Base-by-base conservation (phyloP, 2,329 filamentous ascomycete species). In the Trichoderma arundinaceum region DNA sequence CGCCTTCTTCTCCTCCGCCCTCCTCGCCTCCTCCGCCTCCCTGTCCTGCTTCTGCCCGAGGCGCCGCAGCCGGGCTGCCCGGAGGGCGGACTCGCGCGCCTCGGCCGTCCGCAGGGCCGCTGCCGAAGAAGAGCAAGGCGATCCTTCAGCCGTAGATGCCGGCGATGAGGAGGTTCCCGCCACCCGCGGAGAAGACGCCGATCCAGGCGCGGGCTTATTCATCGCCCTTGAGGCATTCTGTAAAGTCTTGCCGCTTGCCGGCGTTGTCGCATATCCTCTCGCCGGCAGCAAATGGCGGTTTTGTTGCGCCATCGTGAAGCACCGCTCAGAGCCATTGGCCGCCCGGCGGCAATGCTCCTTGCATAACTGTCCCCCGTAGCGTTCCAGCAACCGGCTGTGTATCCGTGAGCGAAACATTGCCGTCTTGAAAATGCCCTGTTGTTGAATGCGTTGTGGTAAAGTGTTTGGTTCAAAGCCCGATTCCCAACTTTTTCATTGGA, bases 1-100 rank as follows among this genome's bases (percentile, higher is more conserved):
- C 49, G 80, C 78, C 43, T 76, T 68, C 49, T 72, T 64, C 38
- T 67, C 68, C 52, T 69, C 57, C 61, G 69, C 60, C 51, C 64
- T 65, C 33, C 69, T 68, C 52, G 68, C 66, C 9, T 69, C 70
- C 54, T 72, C 68, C 3, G 62, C 61, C 6, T 68, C 66, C n/a
- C 63, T 38, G 1, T 71, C 68, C 39, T 71, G 53, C n/a, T 60
- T 64, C 32, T 71, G 67, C 4, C 49, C 61, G 2, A 65, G 51
- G 6, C 71, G 67, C 38, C 68, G 68, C 49, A 71, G 48, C 0
- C 70, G 70, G 3, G 71, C 73, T 10, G 69, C 69, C 9, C 71
- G 69, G 1, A 74, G 67, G 8, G 70, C 67, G 2, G 70, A 65
- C 10, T 72, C 72, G 13, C 71, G 71, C 7, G 59, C 68, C 28